Evolutionary conservation across 2,329 filamentous ascomycete species (phyloP).

Genomic region (Cladophialophora yegresii): DNA sequence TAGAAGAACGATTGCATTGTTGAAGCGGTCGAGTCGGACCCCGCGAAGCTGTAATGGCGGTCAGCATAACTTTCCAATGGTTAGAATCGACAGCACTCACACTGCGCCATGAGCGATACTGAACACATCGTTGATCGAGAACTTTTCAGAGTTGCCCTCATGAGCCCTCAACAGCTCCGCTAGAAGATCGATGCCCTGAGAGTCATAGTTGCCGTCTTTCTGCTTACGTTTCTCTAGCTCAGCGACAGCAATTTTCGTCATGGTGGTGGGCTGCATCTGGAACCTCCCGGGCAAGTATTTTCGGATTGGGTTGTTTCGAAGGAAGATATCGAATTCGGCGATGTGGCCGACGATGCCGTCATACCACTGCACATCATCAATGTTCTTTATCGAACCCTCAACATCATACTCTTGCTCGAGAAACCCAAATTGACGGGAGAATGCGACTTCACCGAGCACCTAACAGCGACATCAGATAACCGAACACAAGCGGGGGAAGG

Average conservation of each 20-base stretch:
- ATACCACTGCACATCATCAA: constrained; percentile 43
- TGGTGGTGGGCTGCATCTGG: constrained; percentile 9
- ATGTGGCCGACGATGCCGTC: constrained; percentile 40
- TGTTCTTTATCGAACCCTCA: constrained; percentile 53
- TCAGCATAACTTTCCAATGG: not conserved
- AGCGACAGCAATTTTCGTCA: constrained; percentile 21
- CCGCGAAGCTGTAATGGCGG: constrained; percentile 40
- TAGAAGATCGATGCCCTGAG: constrained; percentile 48
- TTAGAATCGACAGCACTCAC: constrained; percentile 23
- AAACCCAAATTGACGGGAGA: constrained; percentile 54
- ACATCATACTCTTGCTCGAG: constrained; percentile 54
- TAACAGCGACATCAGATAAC: constrained; percentile 12
- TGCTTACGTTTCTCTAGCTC: constrained; percentile 33
- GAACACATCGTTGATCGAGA: constrained; percentile 58
- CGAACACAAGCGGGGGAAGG: not conserved
- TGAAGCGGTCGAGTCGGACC: constrained; percentile 63
- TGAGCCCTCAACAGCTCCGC: constrained; percentile 57
- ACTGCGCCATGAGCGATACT: constrained; percentile 59
- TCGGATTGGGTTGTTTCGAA: constrained; percentile 55
- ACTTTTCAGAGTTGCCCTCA: constrained; percentile 52
- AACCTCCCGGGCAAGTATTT: constrained; percentile 39
- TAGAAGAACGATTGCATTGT: constrained; percentile 62
- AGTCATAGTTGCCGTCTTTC: constrained; percentile 36
- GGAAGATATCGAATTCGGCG: constrained; percentile 50
- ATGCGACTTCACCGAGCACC: constrained; percentile 43